Percentiles rank a stretch among this genome's conserved stretches.
Evolutionary conservation across 2,329 filamentous ascomycete genomes (phyloP).

Genomic region (Annulohypoxylon truncatum): DNA sequence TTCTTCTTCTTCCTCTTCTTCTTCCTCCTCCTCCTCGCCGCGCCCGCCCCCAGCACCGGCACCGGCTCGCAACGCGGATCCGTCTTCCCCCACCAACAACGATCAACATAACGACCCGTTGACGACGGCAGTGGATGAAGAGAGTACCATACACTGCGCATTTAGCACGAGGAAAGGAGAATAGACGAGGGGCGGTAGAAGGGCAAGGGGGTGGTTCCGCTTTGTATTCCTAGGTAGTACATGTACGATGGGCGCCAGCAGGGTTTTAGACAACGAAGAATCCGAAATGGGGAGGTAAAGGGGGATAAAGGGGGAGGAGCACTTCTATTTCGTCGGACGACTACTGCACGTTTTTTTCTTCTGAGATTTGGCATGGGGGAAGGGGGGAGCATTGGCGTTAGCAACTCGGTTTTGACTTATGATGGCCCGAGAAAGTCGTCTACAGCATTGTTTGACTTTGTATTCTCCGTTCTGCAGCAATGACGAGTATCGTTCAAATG

Average conservation of each 20-base stretch:
- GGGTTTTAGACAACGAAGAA: background rate
- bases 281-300: background rate
- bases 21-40: too few species aligned
- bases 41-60: too few species aligned
- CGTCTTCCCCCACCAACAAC: too few species aligned
- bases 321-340: background rate
- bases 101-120: background rate
- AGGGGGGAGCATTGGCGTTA: constrained; percentile 37
- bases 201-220: too few species aligned
- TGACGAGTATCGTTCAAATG: constrained; percentile 8
- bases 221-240: constrained; percentile 3
- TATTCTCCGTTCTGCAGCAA: constrained; percentile 11
- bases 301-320: background rate
- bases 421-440: constrained; percentile 5
- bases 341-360: constrained; percentile 1
- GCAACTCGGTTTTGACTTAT: constrained; percentile 10
- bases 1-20: background rate
- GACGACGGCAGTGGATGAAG: background rate
- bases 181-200: background rate
- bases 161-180: background rate
- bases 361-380: constrained; percentile 16
- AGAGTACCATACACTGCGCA: background rate
- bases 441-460: background rate
- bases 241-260: background rate
- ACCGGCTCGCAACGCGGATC: too few species aligned